phyloP scores from a whole-genome alignment of 257 asterid species.

The Salvia rosmarinus region DNA sequence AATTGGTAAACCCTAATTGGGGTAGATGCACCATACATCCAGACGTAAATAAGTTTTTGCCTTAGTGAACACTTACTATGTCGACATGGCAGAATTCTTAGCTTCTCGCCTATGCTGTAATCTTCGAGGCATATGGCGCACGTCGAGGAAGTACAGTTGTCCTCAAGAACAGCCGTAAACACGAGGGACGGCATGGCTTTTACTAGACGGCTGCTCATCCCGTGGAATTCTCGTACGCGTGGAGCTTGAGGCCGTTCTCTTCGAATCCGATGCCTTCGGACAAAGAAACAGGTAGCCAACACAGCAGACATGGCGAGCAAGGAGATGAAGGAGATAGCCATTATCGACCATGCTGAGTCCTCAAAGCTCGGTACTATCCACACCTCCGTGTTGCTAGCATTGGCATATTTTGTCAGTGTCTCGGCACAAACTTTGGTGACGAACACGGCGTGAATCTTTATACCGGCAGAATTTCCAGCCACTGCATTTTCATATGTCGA shows the following conservation, averaged over 20 bases:
- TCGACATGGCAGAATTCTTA: slow-evolving; percentile 77
- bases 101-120: slow-evolving; percentile 77
- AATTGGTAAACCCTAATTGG: too few relatives aligned
- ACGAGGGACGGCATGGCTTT: slow-evolving; percentile 83
- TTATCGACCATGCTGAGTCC: slow-evolving; percentile 78
- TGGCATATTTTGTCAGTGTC: slow-evolving; percentile 50
- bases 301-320: slow-evolving; percentile 85
- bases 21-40: too few relatives aligned
- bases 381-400: slow-evolving; percentile 41
- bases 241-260: slow-evolving; percentile 61
- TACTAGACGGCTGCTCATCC: slow-evolving; percentile 85
- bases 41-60: too few relatives aligned
- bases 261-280: slow-evolving; percentile 72
- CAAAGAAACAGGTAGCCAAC: slow-evolving; percentile 83
- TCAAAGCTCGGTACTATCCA: slow-evolving; percentile 73
- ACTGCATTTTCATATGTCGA: slow-evolving; percentile 53
- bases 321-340: slow-evolving; percentile 84
- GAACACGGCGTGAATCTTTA: slow-evolving; percentile 68
- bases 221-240: slow-evolving; percentile 69
- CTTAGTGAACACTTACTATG: slow-evolving; percentile 66
- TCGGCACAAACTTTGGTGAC: slow-evolving; percentile 65
- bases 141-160: slow-evolving; percentile 73
- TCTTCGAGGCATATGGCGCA: slow-evolving; percentile 96
- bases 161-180: slow-evolving; percentile 80
- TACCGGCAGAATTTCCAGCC: slow-evolving; percentile 76